Evolutionary conservation across 768 basidiomycete species (phyloP).

Genomic region (Macrocybe gigantea): DNA sequence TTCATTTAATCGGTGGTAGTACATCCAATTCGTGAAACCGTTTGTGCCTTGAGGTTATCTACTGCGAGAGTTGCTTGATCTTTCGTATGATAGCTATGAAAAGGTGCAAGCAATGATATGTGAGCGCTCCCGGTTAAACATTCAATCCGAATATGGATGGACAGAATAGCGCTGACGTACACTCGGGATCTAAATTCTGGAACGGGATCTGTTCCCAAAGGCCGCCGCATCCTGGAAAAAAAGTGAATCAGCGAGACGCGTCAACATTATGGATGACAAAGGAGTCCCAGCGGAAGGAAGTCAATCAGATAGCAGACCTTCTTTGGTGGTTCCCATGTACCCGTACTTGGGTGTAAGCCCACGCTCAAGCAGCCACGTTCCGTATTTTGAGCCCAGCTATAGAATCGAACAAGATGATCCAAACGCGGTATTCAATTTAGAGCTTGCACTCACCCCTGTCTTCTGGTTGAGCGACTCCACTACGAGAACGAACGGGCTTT

Average conservation of each 20-base stretch:
- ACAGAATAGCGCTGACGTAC: conserved; percentile 32
- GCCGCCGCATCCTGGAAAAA: conserved; percentile 45
- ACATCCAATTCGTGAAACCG: too few relatives aligned
- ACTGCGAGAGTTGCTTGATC: conserved; percentile 42
- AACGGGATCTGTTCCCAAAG: conserved; percentile 80
- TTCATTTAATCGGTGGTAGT: too few relatives aligned
- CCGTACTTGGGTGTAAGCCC: conserved; percentile 73
- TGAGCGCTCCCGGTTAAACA: conserved; percentile 1
- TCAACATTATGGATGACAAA: conserved; percentile 1
- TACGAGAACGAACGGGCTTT: conserved; percentile 73
- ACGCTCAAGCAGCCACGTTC: conserved; percentile 84
- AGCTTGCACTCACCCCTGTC: conserved; percentile 53
- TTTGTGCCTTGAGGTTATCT: conserved; percentile 4
- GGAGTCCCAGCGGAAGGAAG: conserved; percentile 3
- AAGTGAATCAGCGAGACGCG: background rate
- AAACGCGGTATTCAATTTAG: background rate
- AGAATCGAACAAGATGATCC: conserved; percentile 1
- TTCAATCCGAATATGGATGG: conserved; percentile 5
- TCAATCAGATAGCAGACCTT: conserved; percentile 34
- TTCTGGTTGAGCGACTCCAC: conserved; percentile 86
- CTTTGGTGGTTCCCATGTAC: conserved; percentile 77
- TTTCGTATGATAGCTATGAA: conserved; percentile 42
- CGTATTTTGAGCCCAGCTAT: conserved; percentile 75
- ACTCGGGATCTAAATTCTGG: conserved; percentile 76
- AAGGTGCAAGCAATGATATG: conserved; percentile 8